Base-by-base conservation (phyloP, 768 basidiomycete species). In the Pulveroboletus sp. region DNA sequence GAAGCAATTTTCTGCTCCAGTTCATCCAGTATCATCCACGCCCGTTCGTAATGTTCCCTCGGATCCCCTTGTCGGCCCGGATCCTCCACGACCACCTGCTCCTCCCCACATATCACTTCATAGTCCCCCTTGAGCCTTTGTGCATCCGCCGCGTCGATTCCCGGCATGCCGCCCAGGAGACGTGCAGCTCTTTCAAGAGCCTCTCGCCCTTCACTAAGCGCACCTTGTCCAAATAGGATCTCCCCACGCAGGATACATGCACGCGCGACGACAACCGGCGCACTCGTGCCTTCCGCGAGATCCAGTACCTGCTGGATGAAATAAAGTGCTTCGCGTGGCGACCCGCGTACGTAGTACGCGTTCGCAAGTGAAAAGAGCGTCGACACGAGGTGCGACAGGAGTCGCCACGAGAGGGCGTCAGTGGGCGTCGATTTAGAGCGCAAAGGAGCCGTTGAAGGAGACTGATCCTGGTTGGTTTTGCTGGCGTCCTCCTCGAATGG, bases 271-370 rank as follows among this genome's bases (percentile, higher is more conserved):
- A 89, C 69, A 0, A 81, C 76, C 14, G 85, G 81, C 0, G 85
- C 79, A 52, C 83, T 83, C 10, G 92, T 64, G 6, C 84, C 74
- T 41, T 76, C 71, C 0, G 91, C 89, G 1, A 97, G 71, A 17
- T 83, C 81, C n/a, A 77, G 71, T 1, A 87, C 88, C 61, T 92
- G 86, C 36, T 84, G 75, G 0, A 85, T 76, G 62, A 93, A 95
- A 58, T 87, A 93, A 53, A 90, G 84, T 2, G 90, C 84, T 59
- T 94, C 92, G 18, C 86, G 80, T 4, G 84, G 79, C 6, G 93
- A 91, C 1, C 95, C 95, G 15, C 91, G 80, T 0, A 70, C 64
- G 17, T 82, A 73, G 57, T 93, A 90, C 1, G 79, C 74, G 8
- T 81, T 75, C 0, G 79, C 73, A 7, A 95, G 71, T 3, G 80